A percentile compares a stretch with the other conserved stretches of the same genome.
These are phyloP conservation scores for Botryococcus braunii DNA, from an alignment of 163 green algal genomes.

Conservation along the genomic window DNA sequence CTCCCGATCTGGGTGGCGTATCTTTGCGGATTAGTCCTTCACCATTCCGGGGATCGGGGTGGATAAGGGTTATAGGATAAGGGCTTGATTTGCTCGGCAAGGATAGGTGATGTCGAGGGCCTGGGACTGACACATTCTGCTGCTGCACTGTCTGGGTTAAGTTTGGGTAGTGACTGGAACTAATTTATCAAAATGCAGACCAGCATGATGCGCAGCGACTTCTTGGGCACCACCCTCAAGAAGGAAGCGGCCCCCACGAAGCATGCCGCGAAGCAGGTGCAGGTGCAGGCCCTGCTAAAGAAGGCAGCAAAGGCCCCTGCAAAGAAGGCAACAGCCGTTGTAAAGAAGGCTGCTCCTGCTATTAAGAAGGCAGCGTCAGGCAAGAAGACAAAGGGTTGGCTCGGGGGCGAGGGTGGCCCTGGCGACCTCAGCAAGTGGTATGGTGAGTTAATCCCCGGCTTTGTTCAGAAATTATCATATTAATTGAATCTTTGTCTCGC, in stretches of 20 bases:
- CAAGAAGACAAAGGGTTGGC: constrained; percentile 53
- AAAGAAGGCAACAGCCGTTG: not conserved
- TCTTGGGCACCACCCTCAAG: constrained; percentile 21
- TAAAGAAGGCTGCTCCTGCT: constrained; percentile 6
- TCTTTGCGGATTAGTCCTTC: no score
- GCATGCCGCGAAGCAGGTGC: constrained; percentile 1
- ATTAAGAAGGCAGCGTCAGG: constrained; percentile 25
- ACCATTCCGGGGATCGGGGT: no score
- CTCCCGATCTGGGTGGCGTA: no score
- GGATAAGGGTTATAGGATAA: no score
- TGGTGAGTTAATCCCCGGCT: constrained; percentile 32
- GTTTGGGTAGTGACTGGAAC: no score
- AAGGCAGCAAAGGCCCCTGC: not conserved
- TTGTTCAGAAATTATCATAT: no score
- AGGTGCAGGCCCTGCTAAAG: constrained; percentile 7
- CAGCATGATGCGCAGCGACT: constrained; percentile 15
- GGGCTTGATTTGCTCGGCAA: no score
- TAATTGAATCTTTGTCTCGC: no score
- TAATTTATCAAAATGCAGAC: no score
- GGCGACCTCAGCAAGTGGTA: constrained; percentile 79
- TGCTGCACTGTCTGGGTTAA: not conserved
- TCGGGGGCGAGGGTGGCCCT: constrained; percentile 48
- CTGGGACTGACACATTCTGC: not conserved
- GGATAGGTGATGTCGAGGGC: no score
- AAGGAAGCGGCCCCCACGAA: not conserved